Percentiles rank a stretch among this genome's conserved stretches.
These are phyloP conservation scores for Botrytis sinoallii DNA, from an alignment of 2,329 filamentous ascomycete species.

Conservation along the genomic window DNA sequence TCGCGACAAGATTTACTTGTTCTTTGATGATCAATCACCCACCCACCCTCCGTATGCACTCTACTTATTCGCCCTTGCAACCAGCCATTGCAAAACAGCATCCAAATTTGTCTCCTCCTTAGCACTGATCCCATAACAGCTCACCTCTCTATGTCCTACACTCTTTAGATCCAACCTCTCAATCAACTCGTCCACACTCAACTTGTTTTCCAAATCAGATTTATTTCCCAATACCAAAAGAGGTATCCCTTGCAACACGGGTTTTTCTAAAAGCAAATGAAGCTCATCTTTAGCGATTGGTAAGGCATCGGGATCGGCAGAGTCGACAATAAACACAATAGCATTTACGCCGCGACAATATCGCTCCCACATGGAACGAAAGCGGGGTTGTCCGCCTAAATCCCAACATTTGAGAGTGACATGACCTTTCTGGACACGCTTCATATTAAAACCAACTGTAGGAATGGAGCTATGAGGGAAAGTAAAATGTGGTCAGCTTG, in stretches of 20 bases:
- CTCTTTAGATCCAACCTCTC: conserved; percentile 85
- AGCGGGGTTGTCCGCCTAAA: conserved; percentile 92
- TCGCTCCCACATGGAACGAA: conserved; percentile 98
- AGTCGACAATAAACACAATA: conserved; percentile 98
- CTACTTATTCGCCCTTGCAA: conserved; percentile 80
- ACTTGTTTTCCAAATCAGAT: conserved; percentile 85
- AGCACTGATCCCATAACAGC: conserved; percentile 97
- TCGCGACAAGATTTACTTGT: conserved; percentile 4
- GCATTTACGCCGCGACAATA: conserved; percentile 97
- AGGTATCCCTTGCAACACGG: conserved; percentile 82
- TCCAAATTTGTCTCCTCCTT: conserved; percentile 99
- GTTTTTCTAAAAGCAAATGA: conserved; percentile 81
- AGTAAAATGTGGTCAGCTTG: conserved; percentile 39
- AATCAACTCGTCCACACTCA: conserved; percentile 93
- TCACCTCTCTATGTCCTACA: conserved; percentile 89
- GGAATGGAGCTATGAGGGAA: conserved; percentile 77
- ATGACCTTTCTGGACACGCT: conserved; percentile 95
- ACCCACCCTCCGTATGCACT: background rate
- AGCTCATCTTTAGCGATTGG: conserved; percentile 89
- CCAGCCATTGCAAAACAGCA: conserved; percentile 93
- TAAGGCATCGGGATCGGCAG: conserved; percentile 77
- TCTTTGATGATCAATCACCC: background rate
- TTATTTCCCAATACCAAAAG: conserved; percentile 96
- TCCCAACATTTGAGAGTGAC: conserved; percentile 99
- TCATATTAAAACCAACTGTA: conserved; percentile 99